Base-by-base conservation (phyloP, 2,329 filamentous ascomycete species). In the Pseudopyrenochaeta lycopersici region DNA sequence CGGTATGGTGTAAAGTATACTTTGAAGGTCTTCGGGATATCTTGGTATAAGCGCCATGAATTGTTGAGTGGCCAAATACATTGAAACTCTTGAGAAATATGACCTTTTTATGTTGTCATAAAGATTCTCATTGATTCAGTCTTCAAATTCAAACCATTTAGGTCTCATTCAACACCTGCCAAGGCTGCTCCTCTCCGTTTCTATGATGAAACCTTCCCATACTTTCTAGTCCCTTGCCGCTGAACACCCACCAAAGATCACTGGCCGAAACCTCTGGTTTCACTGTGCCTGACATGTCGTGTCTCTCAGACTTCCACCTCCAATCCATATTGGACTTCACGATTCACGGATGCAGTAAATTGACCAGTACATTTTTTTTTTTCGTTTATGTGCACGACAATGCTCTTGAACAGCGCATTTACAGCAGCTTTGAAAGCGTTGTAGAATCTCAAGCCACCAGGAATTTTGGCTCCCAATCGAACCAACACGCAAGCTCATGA, bases 131-230 rank as follows among this genome's bases (percentile, higher is more conserved):
- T 27, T 9, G 9, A 27, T 9, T 27, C 23, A 27, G 23, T 27
- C 9, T 9, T 27, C 23, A 27, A 27, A 9, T 9, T 27, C 23
- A 27, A 9, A 27, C 4, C 9, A 27, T 27, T 9, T 5, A 27
- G 23, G 9, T 9, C 23, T 27, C 23, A 9, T n/a, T n/a, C 23
- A 27, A 27, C 23, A 23, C 14, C 23, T 69, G 81, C 78, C 78
- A 81, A 3, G 75, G 76, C 54, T 81, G 53, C 50, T 80, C 78
- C 36, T 71, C 67, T 1, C 78, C 78, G 52, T 76, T 79, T 4
- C 78, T 56, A 68, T 80, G 78, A 70, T 74, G 80, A 56, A 79
- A 81, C 54, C 56, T 79, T 30, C 78, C 79, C 11, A 73, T 77
- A 29, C 76, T 75, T 43, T 76, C 73, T 17, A 79, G 58, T 1